Conservation (phyloP, 441 rosid genomes). For the Daphne laureola region DNA sequence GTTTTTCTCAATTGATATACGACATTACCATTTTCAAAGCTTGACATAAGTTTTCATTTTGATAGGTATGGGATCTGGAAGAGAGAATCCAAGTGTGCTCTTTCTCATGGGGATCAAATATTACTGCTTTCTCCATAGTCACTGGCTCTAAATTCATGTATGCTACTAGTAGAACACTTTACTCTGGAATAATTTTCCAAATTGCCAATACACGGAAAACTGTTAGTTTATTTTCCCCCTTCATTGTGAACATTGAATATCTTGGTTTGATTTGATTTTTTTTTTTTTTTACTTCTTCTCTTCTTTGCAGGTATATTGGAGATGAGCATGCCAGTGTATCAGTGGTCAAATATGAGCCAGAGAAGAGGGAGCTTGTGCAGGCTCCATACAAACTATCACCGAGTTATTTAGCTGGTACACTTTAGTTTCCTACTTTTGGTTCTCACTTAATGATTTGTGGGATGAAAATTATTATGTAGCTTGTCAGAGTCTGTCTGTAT, state of each 20-base stretch:
- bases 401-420: slow-evolving; percentile 35
- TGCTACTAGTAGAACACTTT: slow-evolving; percentile 2
- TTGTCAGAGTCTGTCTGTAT: too few relatives aligned
- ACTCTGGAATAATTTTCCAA: too few relatives aligned
- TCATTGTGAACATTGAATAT: not conserved
- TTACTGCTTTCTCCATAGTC: slow-evolving; percentile 55
- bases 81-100: slow-evolving; percentile 29
- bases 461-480: too few relatives aligned
- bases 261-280: not conserved
- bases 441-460: too few relatives aligned
- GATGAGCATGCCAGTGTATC: slow-evolving; percentile 47
- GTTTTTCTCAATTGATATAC: slow-evolving; percentile 8
- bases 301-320: slow-evolving; percentile 39
- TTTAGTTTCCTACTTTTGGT: slow-evolving; percentile 14
- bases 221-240: too few relatives aligned
- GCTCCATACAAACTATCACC: slow-evolving; percentile 44
- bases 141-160: slow-evolving; percentile 55
- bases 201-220: too few relatives aligned
- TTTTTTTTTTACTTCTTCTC: too few relatives aligned
- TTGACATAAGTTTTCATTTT: slow-evolving; percentile 10
- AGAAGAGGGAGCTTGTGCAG: slow-evolving; percentile 28
- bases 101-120: slow-evolving; percentile 49
- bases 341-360: slow-evolving; percentile 43
- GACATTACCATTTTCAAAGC: not conserved
- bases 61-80: slow-evolving; percentile 61